A percentile compares a stretch with the other conserved stretches of the same genome.
Conservation (phyloP, 148 eudicot genomes). For the Rhododendron kiyosumense region DNA sequence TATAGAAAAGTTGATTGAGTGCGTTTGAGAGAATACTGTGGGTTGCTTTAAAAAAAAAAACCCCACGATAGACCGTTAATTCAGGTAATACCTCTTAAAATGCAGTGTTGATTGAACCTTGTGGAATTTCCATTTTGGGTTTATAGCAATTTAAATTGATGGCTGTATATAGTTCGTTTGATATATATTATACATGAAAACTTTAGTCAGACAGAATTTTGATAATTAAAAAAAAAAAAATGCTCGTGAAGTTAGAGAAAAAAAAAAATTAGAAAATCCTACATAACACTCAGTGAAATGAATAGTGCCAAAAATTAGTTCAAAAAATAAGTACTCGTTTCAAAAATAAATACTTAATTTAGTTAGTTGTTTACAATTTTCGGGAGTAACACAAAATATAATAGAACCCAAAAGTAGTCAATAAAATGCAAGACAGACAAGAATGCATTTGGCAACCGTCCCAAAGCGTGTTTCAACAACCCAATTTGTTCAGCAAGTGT, state of each 20-base stretch:
- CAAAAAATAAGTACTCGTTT: no score
- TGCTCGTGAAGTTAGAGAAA: background rate
- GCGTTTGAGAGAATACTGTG: background rate
- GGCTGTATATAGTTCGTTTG: background rate
- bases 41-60: background rate
- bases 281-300: background rate
- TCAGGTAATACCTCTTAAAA: conserved; percentile 15
- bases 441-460: background rate
- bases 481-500: background rate
- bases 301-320: no score
- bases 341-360: no score
- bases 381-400: background rate
- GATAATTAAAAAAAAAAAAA: background rate
- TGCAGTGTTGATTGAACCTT: background rate
- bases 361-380: no score
- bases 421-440: background rate
- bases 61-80: conserved; percentile 30
- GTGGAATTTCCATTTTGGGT: background rate
- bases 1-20: background rate
- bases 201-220: background rate
- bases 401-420: background rate
- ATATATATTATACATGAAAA: background rate
- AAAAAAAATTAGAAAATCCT: background rate
- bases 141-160: background rate
- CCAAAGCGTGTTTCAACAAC: background rate